phyloP scores from a whole-genome alignment of 306 rosid species.

The Fragaria nilgerrensis region DNA sequence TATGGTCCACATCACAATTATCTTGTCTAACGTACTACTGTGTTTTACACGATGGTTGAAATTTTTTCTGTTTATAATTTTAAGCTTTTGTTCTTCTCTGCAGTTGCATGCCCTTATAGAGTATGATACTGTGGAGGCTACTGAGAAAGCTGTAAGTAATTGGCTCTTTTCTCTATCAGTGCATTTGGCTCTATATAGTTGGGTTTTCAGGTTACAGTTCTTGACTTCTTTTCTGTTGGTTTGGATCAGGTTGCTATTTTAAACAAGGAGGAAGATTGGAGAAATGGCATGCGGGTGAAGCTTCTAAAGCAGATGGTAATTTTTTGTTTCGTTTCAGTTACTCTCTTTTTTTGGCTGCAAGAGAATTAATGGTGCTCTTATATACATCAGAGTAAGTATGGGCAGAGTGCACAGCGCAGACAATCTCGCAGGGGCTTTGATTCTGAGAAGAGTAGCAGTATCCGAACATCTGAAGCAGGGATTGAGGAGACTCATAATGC shows the following conservation, averaged over 20 bases:
- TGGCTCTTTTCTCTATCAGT: constrained; percentile 4
- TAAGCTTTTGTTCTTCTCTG: constrained; percentile 6
- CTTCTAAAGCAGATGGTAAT: constrained; percentile 65
- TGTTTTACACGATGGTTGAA: not conserved
- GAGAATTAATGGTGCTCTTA: constrained; percentile 21
- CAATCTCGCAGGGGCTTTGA: constrained; percentile 63
- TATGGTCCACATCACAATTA: constrained; percentile 15
- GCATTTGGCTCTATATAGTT: constrained; percentile 7
- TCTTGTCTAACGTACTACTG: not conserved
- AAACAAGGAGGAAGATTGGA: constrained; percentile 83
- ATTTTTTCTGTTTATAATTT: not conserved
- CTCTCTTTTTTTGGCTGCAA: constrained; percentile 1
- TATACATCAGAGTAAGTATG: constrained; percentile 59
- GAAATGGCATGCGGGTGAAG: constrained; percentile 95
- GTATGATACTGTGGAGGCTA: constrained; percentile 82
- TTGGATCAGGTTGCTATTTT: constrained; percentile 64
- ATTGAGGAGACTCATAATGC: constrained; percentile 60
- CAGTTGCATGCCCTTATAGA: constrained; percentile 91
- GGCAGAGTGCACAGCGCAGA: constrained; percentile 64
- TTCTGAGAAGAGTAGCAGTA: constrained; percentile 55
- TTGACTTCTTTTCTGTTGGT: constrained; percentile 13
- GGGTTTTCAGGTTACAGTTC: constrained; percentile 12
- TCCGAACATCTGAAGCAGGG: constrained; percentile 48
- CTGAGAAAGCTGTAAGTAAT: constrained; percentile 89
- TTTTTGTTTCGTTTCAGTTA: not conserved